Evolutionary conservation across 2,329 filamentous ascomycete species (phyloP).

Genomic region (Colletotrichum karsti): DNA sequence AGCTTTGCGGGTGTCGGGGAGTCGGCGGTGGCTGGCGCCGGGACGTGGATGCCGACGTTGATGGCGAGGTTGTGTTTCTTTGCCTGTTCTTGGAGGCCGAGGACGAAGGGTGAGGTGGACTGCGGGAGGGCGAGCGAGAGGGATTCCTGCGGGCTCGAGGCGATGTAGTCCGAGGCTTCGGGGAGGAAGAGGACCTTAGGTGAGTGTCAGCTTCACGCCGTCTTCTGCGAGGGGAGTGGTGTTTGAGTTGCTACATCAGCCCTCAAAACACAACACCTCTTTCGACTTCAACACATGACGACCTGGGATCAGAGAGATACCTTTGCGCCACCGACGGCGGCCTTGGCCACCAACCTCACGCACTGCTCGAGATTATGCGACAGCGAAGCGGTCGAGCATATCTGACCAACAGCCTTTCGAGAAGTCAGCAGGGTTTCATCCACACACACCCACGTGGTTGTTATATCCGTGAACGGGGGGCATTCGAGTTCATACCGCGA

Average conservation of each 20-base stretch:
- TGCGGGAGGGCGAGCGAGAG: constrained; percentile 76
- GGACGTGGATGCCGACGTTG: constrained; percentile 89
- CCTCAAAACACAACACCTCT: too few relatives aligned
- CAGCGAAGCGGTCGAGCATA: constrained; percentile 85
- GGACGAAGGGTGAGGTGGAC: constrained; percentile 75
- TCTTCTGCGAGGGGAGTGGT: neutral
- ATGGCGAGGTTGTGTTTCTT: constrained; percentile 71
- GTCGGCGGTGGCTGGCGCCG: constrained; percentile 52
- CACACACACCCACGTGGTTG: neutral
- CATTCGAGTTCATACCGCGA: constrained; percentile 34
- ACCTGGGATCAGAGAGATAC: constrained; percentile 54
- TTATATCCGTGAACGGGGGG: neutral
- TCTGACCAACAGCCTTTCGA: constrained; percentile 84
- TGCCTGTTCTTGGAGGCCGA: constrained; percentile 77
- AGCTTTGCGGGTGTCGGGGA: constrained; percentile 42
- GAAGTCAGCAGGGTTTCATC: neutral
- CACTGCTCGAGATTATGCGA: constrained; percentile 83
- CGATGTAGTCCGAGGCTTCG: constrained; percentile 92
- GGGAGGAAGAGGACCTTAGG: constrained; percentile 83
- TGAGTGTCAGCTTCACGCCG: neutral
- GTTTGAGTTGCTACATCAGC: too few relatives aligned
- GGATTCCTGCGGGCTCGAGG: constrained; percentile 71
- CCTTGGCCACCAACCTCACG: constrained; percentile 74
- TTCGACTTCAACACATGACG: too few relatives aligned
- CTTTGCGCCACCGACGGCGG: constrained; percentile 80